Evolutionary conservation across 108 stramenopile species (phyloP).

Genomic region (Hondaea fermentalgiana): DNA sequence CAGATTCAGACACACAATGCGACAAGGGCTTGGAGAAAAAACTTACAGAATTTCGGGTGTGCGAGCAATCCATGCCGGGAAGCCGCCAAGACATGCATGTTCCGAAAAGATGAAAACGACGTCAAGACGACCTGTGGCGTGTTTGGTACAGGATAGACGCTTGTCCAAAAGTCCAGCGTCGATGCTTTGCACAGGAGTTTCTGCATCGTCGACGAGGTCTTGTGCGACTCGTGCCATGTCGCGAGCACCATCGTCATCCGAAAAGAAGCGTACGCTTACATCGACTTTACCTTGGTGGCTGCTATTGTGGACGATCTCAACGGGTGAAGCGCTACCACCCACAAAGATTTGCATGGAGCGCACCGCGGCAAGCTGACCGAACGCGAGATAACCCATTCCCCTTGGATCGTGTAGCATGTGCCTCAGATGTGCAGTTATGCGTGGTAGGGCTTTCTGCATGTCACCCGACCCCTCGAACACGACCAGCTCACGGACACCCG

Average conservation of each 20-base stretch:
- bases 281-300: background rate
- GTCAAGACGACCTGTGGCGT: background rate
- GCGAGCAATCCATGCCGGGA: background rate
- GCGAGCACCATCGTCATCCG: background rate
- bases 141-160: background rate
- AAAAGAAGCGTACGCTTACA: background rate
- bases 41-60: slow-evolving; percentile 3
- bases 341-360: background rate
- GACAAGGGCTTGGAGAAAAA: background rate
- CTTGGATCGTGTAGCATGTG: background rate
- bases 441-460: background rate
- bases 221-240: background rate
- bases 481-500: background rate
- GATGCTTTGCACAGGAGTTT: background rate
- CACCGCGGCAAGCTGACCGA: background rate
- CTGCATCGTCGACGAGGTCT: background rate
- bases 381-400: background rate
- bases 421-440: background rate
- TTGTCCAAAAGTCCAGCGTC: background rate
- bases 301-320: background rate
- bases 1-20: background rate
- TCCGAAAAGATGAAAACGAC: background rate
- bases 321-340: background rate
- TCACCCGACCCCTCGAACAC: background rate
- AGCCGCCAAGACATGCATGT: background rate